Evolutionary conservation across 371 early-diverging fungal genomes (phyloP).

Genomic region (Rhizopus delemar): DNA sequence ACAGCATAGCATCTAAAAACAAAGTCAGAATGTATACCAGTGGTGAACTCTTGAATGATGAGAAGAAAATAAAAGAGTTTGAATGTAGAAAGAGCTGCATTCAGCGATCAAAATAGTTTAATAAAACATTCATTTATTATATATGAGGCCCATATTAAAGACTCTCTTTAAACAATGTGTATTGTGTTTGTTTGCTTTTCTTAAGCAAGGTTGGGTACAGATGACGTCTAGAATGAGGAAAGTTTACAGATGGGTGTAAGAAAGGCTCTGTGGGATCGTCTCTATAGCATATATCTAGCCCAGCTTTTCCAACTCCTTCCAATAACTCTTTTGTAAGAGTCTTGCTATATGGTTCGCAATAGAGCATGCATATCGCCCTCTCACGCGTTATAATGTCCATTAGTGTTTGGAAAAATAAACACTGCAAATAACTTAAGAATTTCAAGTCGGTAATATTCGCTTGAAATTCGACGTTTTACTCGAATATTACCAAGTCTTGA

Average conservation of each 20-base stretch:
- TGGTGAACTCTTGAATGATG: slow-evolving; percentile 14
- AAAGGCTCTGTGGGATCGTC: slow-evolving; percentile 17
- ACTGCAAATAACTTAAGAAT: too few species aligned
- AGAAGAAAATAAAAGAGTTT: slow-evolving; percentile 19
- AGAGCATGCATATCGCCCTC: slow-evolving; percentile 16
- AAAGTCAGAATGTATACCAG: slow-evolving; percentile 18
- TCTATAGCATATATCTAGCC: slow-evolving; percentile 14
- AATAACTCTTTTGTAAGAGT: slow-evolving; percentile 13
- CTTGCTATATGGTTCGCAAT: slow-evolving; percentile 17
- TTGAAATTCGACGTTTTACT: too few species aligned
- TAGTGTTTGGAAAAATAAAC: neutral
- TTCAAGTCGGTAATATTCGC: too few species aligned
- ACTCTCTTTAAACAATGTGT: slow-evolving; percentile 7
- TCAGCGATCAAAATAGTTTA: slow-evolving; percentile 12
- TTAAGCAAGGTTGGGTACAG: slow-evolving; percentile 13
- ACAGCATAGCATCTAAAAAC: slow-evolving; percentile 13
- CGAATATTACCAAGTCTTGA: too few species aligned
- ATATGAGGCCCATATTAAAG: slow-evolving; percentile 8
- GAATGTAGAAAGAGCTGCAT: slow-evolving; percentile 10
- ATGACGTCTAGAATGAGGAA: slow-evolving; percentile 16
- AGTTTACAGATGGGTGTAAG: slow-evolving; percentile 14
- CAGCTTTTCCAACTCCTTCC: slow-evolving; percentile 9
- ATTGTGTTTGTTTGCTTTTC: slow-evolving; percentile 8
- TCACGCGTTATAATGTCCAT: too few species aligned
- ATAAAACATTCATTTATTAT: slow-evolving; percentile 8